A percentile compares a stretch with the other conserved stretches of the same genome.
Conservation (phyloP, 1,284 basidiomycete genomes). For the Cerrena zonata region DNA sequence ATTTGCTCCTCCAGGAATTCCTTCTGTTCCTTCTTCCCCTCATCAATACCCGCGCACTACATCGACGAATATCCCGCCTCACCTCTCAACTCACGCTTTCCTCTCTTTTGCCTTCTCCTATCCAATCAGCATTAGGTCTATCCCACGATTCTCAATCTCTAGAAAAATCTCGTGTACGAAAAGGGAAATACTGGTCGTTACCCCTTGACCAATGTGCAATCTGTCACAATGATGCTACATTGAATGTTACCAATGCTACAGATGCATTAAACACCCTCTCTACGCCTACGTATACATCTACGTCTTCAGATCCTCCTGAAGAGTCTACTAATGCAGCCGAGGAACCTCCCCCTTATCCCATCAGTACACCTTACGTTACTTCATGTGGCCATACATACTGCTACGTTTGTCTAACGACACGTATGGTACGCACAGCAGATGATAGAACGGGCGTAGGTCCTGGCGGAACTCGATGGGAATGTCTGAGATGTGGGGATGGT, state of each 20-base stretch:
- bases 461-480: conserved; percentile 58
- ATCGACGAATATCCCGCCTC: conserved; percentile 48
- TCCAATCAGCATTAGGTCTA: conserved; percentile 17
- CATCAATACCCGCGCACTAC: conserved; percentile 60
- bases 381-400: conserved; percentile 82
- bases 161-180: conserved; percentile 11
- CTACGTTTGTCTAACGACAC: conserved; percentile 81
- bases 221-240: conserved; percentile 65
- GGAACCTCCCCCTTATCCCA: conserved; percentile 52
- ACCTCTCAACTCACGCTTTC: conserved; percentile 29
- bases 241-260: conserved; percentile 49
- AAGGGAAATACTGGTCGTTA: conserved; percentile 61
- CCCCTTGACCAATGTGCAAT: conserved; percentile 71
- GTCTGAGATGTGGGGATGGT: conserved; percentile 65
- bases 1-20: conserved; percentile 89
- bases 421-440: conserved; percentile 67
- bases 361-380: conserved; percentile 68
- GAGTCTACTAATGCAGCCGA: conserved; percentile 18
- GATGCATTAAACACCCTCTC: conserved; percentile 42
- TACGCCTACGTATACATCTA: conserved; percentile 12
- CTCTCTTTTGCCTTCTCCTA: conserved; percentile 32
- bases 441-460: conserved; percentile 47
- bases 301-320: conserved; percentile 7
- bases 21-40: conserved; percentile 88
- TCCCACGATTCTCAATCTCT: conserved; percentile 21